Evolutionary conservation across 805 yeast genomes (phyloP).

Genomic region (Candida ortonii): DNA sequence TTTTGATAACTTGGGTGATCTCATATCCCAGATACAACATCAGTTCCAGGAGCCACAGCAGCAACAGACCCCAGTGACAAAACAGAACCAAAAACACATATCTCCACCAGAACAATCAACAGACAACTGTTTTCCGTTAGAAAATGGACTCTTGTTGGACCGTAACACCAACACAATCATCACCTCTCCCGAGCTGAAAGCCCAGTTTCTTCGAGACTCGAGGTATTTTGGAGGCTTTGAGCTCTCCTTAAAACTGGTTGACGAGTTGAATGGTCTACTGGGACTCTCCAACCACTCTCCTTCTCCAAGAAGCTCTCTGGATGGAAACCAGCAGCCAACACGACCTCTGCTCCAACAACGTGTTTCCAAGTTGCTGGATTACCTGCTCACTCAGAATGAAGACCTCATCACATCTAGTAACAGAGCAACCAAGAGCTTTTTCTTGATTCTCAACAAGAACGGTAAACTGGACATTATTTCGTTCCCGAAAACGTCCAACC

Average conservation of each 20-base stretch:
- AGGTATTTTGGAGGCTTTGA: slow-evolving; percentile 54
- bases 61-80: too few relatives aligned
- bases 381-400: slow-evolving; percentile 42
- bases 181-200: slow-evolving; percentile 56
- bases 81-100: too few relatives aligned
- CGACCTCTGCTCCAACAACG: slow-evolving; percentile 20
- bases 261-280: slow-evolving; percentile 31
- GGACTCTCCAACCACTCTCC: slow-evolving; percentile 17
- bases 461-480: slow-evolving; percentile 64
- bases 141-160: slow-evolving; percentile 59
- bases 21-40: too few relatives aligned
- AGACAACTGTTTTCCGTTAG: slow-evolving; percentile 37
- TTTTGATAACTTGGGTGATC: too few relatives aligned
- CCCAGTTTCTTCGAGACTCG: slow-evolving; percentile 45
- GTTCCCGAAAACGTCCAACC: slow-evolving; percentile 61
- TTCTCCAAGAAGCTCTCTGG: slow-evolving; percentile 20
- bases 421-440: slow-evolving; percentile 33
- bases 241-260: slow-evolving; percentile 38
- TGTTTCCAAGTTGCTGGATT: slow-evolving; percentile 35
- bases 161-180: slow-evolving; percentile 48
- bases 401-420: slow-evolving; percentile 38
- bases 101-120: too few relatives aligned
- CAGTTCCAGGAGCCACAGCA: slow-evolving; percentile 9
- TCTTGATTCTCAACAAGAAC: slow-evolving; percentile 36
- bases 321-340: slow-evolving; percentile 7